Evolutionary conservation across 2,329 filamentous ascomycete genomes (phyloP).

Genomic region (Aureobasidium melanogenum): DNA sequence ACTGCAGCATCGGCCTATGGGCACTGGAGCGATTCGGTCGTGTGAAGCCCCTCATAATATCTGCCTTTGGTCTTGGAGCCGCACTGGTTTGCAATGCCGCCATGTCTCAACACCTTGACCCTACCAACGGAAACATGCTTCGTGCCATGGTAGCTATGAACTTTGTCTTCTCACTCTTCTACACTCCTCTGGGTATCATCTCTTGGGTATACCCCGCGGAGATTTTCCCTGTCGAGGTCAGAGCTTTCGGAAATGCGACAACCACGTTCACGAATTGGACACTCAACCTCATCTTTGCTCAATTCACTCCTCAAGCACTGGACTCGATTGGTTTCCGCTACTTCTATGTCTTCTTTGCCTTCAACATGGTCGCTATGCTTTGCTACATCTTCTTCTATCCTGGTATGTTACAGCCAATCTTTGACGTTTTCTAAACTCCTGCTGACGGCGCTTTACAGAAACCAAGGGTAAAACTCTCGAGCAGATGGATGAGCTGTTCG

Average conservation of each 20-base stretch:
- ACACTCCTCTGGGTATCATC: conserved; percentile 36
- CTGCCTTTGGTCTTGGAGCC: conserved; percentile 35
- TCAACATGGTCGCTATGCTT: conserved; percentile 36
- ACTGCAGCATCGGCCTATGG: conserved; percentile 17
- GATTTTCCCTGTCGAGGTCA: conserved; percentile 32
- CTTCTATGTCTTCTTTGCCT: conserved; percentile 42
- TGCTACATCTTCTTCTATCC: conserved; percentile 17
- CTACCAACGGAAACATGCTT: conserved; percentile 28
- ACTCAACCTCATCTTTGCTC: conserved; percentile 40
- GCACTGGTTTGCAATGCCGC: conserved; percentile 33
- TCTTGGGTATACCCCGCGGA: conserved; percentile 40
- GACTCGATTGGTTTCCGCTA: conserved; percentile 38
- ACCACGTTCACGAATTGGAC: conserved; percentile 40
- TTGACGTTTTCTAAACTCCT: background rate
- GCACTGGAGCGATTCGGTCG: conserved; percentile 37
- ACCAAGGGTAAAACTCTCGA: conserved; percentile 17
- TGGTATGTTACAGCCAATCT: background rate
- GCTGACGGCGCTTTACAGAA: conserved; percentile 1
- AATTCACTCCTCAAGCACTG: conserved; percentile 36
- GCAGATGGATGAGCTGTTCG: conserved; percentile 19
- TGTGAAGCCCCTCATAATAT: conserved; percentile 40
- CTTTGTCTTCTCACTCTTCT: conserved; percentile 39
- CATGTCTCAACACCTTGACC: conserved; percentile 30
- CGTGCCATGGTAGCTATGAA: conserved; percentile 40
- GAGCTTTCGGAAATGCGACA: conserved; percentile 19